Evolutionary conservation across 768 basidiomycete species (phyloP).

Genomic region (Podaxis sp.): DNA sequence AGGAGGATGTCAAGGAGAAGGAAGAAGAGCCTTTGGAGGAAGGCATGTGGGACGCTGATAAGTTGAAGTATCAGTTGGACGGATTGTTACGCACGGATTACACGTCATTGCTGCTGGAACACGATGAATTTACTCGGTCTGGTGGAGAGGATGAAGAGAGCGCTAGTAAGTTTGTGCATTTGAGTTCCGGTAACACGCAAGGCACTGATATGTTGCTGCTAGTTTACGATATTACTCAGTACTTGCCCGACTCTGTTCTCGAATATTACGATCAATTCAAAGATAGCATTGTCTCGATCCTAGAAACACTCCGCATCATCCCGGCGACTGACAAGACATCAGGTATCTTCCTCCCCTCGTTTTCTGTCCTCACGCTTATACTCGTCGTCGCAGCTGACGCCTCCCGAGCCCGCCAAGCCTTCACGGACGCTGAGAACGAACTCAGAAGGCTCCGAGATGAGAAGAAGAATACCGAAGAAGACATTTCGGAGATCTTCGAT

Average conservation of each 20-base stretch:
- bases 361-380: background rate
- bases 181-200: background rate
- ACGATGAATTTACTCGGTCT: slow-evolving; percentile 64
- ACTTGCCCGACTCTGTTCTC: slow-evolving; percentile 80
- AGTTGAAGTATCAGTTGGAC: slow-evolving; percentile 58
- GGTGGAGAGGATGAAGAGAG: slow-evolving; percentile 38
- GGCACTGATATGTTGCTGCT: slow-evolving; percentile 10
- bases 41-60: slow-evolving; percentile 55
- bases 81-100: slow-evolving; percentile 63
- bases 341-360: slow-evolving; percentile 28
- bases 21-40: slow-evolving; percentile 56
- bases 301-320: slow-evolving; percentile 64
- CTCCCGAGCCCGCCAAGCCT: slow-evolving; percentile 58
- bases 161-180: slow-evolving; percentile 46
- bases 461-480: slow-evolving; percentile 50
- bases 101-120: slow-evolving; percentile 70
- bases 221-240: slow-evolving; percentile 82
- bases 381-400: slow-evolving; percentile 40
- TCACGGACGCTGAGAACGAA: slow-evolving; percentile 59
- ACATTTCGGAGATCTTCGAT: slow-evolving; percentile 66
- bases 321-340: slow-evolving; percentile 34
- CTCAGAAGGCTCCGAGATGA: slow-evolving; percentile 53
- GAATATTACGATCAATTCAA: slow-evolving; percentile 73
- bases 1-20: slow-evolving; percentile 29
- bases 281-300: slow-evolving; percentile 55